Evolutionary conservation across 1,284 basidiomycete genomes (phyloP), one percentile per base, ranked within the genome.

Genomic region (Cryptococcus sp.): DNA sequence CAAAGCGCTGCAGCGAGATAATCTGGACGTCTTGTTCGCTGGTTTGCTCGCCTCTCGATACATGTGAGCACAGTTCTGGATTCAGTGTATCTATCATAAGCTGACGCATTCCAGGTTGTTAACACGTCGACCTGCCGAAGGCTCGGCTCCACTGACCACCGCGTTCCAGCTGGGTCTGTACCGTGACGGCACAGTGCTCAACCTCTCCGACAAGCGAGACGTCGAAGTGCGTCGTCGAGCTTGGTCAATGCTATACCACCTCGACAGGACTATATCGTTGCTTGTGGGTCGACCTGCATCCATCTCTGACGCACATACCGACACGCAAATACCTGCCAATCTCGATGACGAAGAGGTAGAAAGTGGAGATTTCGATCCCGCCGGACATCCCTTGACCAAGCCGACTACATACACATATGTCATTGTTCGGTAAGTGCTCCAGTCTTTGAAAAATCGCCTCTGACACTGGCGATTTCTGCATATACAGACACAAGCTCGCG

Each of bases 151-250:
- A 1, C 65, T 79, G 5, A 79, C 78, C 0, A 78, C 78, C 17
- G 78, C 78, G 2, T 78, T 79, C 61, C 78, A 79, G 60, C 70
- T 79, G 13, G 79, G 79, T 50, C 65, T 80, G 11, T 79, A 80
- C 51, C 70, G 79, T 25, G 79, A 80, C 53, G 78, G 78, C n/a
- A 76, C 73, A 0, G 74, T 79, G 3, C 66, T 80, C 25, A 79
- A 79, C 50, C 59, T 80, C 13, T 61, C 67, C 7, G 75, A 79
- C 58, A 78, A 77, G 65, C 68, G 72, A 40, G 79, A 80, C 57
- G 67, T 79, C n/a, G 79, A 80, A 63, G 64, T 80, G n/a, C 68
- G 79, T 10, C 68, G 79, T 19, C 61, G 78, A 46, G 76, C 77
- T 19, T 80, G 78, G 77, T 70, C 76, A 10, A 74, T 75, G 74